Evolutionary conservation across 2,329 filamentous ascomycete genomes (phyloP).

Genomic region (Penicillium sp.): DNA sequence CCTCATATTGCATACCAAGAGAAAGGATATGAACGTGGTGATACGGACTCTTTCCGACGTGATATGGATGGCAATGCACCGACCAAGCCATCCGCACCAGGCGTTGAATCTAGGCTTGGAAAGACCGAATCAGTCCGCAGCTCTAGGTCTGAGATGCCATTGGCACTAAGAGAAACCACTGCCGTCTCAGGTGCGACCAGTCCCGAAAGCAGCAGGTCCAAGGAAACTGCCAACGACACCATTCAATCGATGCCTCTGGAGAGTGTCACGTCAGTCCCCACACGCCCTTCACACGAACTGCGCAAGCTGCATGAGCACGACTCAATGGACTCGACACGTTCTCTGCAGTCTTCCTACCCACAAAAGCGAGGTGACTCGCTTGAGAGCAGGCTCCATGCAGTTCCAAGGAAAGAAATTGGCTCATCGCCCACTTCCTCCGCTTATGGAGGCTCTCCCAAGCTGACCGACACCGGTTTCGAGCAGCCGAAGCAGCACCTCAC

Average conservation of each 20-base stretch:
- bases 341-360: conserved; percentile 32
- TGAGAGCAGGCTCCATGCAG: conserved; percentile 49
- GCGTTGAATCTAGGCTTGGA: conserved; percentile 59
- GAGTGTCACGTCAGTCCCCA: conserved; percentile 31
- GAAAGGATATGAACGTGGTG: conserved; percentile 64
- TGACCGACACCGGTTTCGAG: conserved; percentile 27
- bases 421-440: conserved; percentile 32
- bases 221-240: conserved; percentile 10
- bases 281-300: conserved; percentile 58
- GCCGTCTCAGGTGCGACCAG: conserved; percentile 35
- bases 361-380: conserved; percentile 61
- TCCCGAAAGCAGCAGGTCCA: conserved; percentile 26
- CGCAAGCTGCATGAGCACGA: conserved; percentile 52
- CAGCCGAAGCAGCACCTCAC: conserved; percentile 30
- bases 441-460: conserved; percentile 38
- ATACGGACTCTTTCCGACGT: conserved; percentile 32
- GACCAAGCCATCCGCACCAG: conserved; percentile 18
- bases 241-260: conserved; percentile 21
- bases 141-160: conserved; percentile 39
- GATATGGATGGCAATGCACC: conserved; percentile 28
- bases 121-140: conserved; percentile 46
- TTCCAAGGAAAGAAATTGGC: conserved; percentile 62
- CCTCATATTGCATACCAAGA: conserved; percentile 93
- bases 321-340: conserved; percentile 39
- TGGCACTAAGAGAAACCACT: conserved; percentile 41